phyloP scores from a whole-genome alignment of 306 rosid species.

The Oemleria cerasiformis region DNA sequence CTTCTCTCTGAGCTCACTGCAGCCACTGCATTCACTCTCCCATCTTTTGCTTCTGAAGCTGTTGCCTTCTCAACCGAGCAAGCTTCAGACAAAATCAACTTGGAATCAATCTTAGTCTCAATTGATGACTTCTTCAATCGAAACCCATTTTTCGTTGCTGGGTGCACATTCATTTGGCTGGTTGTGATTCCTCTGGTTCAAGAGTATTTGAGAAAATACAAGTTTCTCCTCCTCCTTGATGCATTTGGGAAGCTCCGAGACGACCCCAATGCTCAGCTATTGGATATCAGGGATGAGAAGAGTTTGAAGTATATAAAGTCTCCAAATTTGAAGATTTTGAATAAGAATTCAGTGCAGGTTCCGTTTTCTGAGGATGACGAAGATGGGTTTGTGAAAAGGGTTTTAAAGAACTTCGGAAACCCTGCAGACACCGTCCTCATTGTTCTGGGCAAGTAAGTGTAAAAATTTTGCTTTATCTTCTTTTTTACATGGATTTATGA shows the following conservation, averaged over 20 bases:
- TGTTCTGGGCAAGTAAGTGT: slow-evolving; percentile 71
- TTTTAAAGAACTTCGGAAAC: slow-evolving; percentile 47
- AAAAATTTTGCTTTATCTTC: not conserved
- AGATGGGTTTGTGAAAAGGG: slow-evolving; percentile 71
- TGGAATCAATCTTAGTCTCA: slow-evolving; percentile 59
- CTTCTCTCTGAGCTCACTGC: slow-evolving; percentile 37
- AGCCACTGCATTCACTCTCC: slow-evolving; percentile 39
- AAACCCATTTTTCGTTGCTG: slow-evolving; percentile 83
- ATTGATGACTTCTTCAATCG: slow-evolving; percentile 64
- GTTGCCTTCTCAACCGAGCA: slow-evolving; percentile 25
- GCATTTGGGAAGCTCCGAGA: slow-evolving; percentile 70
- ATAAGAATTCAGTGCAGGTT: slow-evolving; percentile 61
- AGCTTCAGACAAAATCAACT: slow-evolving; percentile 54
- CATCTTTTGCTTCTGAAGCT: slow-evolving; percentile 56
- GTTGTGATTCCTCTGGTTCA: slow-evolving; percentile 65
- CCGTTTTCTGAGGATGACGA: slow-evolving; percentile 57
- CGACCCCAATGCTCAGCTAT: slow-evolving; percentile 53
- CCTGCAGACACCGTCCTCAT: slow-evolving; percentile 51
- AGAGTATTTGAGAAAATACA: slow-evolving; percentile 60
- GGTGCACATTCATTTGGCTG: slow-evolving; percentile 73
- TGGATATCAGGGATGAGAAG: slow-evolving; percentile 77
- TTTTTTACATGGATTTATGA: not conserved
- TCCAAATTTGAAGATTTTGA: slow-evolving; percentile 70
- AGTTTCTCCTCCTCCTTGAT: slow-evolving; percentile 67
- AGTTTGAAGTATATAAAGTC: slow-evolving; percentile 49